Evolutionary conservation across 805 yeast genomes (phyloP).

Genomic region (Teunomyces stri): DNA sequence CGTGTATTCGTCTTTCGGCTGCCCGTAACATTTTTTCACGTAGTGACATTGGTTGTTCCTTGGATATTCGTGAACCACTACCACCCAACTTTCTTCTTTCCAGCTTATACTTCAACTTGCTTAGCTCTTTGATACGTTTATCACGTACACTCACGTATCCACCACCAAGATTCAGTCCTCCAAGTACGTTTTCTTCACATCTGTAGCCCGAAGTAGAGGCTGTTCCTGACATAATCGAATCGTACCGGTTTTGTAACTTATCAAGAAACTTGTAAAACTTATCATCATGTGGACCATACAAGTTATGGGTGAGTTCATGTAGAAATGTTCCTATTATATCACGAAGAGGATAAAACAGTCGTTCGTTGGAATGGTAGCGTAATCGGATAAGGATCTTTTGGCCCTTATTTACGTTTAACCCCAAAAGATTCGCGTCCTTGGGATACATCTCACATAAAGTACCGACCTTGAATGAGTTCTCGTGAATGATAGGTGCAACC

Average conservation of each 20-base stretch:
- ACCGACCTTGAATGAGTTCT: conserved; percentile 62
- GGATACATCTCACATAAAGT: conserved; percentile 81
- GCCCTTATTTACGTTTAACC: conserved; percentile 81
- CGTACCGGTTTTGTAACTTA: conserved; percentile 52
- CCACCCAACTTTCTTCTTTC: conserved; percentile 36
- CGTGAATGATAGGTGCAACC: conserved; percentile 78
- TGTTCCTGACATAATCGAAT: conserved; percentile 43
- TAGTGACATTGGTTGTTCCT: conserved; percentile 16
- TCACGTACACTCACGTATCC: conserved; percentile 24
- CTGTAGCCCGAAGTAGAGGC: conserved; percentile 46
- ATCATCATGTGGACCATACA: conserved; percentile 75
- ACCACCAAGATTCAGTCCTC: conserved; percentile 25
- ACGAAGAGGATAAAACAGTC: conserved; percentile 58
- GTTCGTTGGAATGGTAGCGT: conserved; percentile 53
- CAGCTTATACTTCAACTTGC: conserved; percentile 35
- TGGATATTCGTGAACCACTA: conserved; percentile 3
- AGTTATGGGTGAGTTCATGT: conserved; percentile 85
- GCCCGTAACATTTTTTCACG: conserved; percentile 55
- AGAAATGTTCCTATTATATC: conserved; percentile 78
- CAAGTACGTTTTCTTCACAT: conserved; percentile 48
- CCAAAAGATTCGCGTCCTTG: conserved; percentile 59
- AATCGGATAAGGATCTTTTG: conserved; percentile 68
- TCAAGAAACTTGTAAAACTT: conserved; percentile 66
- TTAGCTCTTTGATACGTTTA: conserved; percentile 41
- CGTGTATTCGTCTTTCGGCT: conserved; percentile 58